phyloP scores from a whole-genome alignment of 495 filamentous ascomycete species.

The Tuber microsphaerosporum region DNA sequence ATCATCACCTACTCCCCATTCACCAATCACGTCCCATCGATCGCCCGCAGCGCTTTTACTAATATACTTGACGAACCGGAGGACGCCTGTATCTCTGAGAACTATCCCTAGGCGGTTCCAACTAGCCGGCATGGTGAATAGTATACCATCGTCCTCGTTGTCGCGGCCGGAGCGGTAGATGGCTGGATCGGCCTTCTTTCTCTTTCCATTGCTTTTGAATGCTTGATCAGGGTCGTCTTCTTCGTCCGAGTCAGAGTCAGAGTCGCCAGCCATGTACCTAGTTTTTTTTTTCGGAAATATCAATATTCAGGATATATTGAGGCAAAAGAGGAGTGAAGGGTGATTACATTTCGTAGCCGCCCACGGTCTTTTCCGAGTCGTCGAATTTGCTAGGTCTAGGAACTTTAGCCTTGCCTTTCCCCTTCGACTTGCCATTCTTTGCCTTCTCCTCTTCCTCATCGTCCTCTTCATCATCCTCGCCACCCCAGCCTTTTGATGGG shows the following conservation, averaged over 20 bases:
- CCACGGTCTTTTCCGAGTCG: slow-evolving; percentile 36
- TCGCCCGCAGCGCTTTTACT: slow-evolving; percentile 74
- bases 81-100: slow-evolving; percentile 71
- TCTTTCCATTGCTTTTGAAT: slow-evolving; percentile 39
- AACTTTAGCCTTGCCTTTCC: slow-evolving; percentile 37
- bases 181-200: slow-evolving; percentile 67
- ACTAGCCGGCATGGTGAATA: slow-evolving; percentile 77
- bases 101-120: slow-evolving; percentile 92
- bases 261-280: slow-evolving; percentile 38
- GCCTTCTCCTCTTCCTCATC: slow-evolving; percentile 47
- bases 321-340: neutral
- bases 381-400: slow-evolving; percentile 40
- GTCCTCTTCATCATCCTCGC: slow-evolving; percentile 54
- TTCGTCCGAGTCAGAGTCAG: slow-evolving; percentile 27
- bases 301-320: neutral
- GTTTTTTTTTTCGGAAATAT: slow-evolving; percentile 1
- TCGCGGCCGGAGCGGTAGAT: slow-evolving; percentile 66
- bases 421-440: slow-evolving; percentile 41
- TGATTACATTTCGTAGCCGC: slow-evolving; percentile 39
- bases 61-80: slow-evolving; percentile 96
- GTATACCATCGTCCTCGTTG: slow-evolving; percentile 81
- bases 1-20: slow-evolving; percentile 51
- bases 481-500: slow-evolving; percentile 74
- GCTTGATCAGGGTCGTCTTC: slow-evolving; percentile 18
- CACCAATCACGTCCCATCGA: slow-evolving; percentile 82